Evolutionary conservation across 495 filamentous ascomycete species (phyloP).

Genomic region (Stereocaulon alpinum): DNA sequence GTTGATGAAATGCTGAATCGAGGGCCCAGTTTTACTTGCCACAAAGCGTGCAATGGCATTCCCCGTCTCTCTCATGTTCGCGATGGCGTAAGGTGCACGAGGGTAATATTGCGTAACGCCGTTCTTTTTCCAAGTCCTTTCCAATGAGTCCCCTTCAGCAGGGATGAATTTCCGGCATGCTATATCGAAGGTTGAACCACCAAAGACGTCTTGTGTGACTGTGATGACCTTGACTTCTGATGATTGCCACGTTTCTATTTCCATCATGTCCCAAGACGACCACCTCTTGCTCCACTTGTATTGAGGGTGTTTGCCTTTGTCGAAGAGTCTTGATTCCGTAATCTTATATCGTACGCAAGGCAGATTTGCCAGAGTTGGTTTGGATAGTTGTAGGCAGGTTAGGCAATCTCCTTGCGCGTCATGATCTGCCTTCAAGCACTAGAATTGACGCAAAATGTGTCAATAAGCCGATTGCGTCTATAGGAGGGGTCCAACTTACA

Average conservation of each 20-base stretch:
- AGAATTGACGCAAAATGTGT: not conserved
- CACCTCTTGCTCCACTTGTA: constrained; percentile 1
- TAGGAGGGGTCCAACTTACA: not conserved
- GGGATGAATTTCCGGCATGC: not conserved
- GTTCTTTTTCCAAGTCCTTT: not conserved
- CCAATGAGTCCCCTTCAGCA: not conserved
- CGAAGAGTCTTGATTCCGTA: not conserved
- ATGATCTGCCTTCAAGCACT: not conserved
- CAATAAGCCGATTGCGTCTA: not conserved
- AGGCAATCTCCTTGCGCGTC: not conserved
- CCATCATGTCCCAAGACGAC: not conserved
- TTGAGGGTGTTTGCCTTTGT: not conserved
- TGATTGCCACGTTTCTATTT: not conserved
- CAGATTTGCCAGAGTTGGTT: not conserved
- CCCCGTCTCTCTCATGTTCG: not conserved
- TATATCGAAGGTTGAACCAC: not conserved
- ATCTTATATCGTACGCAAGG: constrained; percentile 2
- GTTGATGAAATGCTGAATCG: not conserved
- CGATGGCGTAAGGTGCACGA: not conserved
- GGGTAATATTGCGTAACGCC: not conserved
- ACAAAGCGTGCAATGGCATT: not conserved
- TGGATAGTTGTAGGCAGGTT: not conserved
- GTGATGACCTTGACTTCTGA: not conserved
- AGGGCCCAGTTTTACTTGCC: not conserved
- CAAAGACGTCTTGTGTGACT: not conserved